Base-by-base conservation (phyloP, 345 rosid species). In the Rhizophora apiculata region DNA sequence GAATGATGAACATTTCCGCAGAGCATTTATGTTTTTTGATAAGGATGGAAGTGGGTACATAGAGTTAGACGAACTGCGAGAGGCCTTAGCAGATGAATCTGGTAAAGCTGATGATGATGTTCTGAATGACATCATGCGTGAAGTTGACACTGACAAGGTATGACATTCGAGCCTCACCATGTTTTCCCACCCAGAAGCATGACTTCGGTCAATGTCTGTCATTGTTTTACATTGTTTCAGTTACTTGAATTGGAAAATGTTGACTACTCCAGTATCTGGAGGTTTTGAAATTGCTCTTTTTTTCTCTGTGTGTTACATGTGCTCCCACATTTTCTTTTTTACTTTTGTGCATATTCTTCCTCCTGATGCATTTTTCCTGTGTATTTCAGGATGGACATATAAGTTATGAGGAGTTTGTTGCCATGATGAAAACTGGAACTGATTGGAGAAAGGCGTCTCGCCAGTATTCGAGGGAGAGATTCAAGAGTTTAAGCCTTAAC, bases 381-480 rank as follows among this genome's bases (percentile, higher is more conserved):
- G 43, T 49, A 57, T 6, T 53, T 32, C 88, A 94, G 97, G 98
- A 94, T 3, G 96, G 96, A 46, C 72, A 84, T 31, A 89, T 94
- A 70, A 89, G 95, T 79, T 94, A 94, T 30, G 97, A 94, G 24
- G 98, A 94, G 79, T 94, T 94, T 79, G 96, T 87, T 64, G 83
- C 88, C 3, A 91, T 94, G 98, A 94, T 94, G 98, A 94, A 91
- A 91, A 76, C 98, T 6, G 98, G 98, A 78, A 94, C 98, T 0
- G 98, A 94, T 60, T 94, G 98, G 98, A 87, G 98, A 80, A 94
- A 94, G 86, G 98, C 98, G 0, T 94, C 98, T 1, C 83, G 98
- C 16, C 98, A 94, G 75, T 94, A 94, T 79, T 94, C 98, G 18
- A 79, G 98, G 74, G 98, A 94, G 85, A 88, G 98, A 63, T 94